Evolutionary conservation across 495 filamentous ascomycete genomes (phyloP).

Genomic region (Aspergillus conjunctus): DNA sequence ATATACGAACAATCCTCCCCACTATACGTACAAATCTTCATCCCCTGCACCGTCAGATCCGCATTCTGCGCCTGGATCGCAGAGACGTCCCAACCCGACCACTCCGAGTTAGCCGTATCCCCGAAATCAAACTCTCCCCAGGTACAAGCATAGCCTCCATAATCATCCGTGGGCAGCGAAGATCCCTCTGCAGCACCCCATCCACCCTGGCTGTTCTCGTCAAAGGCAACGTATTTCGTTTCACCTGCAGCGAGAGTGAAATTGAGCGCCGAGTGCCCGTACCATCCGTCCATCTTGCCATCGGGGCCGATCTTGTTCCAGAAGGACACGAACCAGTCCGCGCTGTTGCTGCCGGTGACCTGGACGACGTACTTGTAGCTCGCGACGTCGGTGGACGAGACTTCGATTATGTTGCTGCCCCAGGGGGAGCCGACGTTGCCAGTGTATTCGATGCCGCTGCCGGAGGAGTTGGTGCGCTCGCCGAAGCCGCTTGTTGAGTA

Average conservation of each 20-base stretch:
- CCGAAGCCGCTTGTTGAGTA: constrained; percentile 30
- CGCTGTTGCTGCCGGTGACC: constrained; percentile 32
- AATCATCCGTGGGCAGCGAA: constrained; percentile 35
- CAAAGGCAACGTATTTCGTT: constrained; percentile 50
- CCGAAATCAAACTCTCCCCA: constrained; percentile 52
- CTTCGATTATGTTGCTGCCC: constrained; percentile 55
- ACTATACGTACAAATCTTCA: constrained; percentile 39
- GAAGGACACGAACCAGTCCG: constrained; percentile 44
- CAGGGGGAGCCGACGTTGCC: constrained; percentile 55
- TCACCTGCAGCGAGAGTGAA: constrained; percentile 49
- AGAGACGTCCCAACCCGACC: constrained; percentile 50
- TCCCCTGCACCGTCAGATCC: constrained; percentile 35
- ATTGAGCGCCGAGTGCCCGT: constrained; percentile 44
- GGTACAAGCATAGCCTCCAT: constrained; percentile 44
- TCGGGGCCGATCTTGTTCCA: constrained; percentile 59
- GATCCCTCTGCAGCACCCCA: constrained; percentile 42
- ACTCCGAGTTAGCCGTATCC: constrained; percentile 35
- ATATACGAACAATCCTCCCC: constrained; percentile 38
- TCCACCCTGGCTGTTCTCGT: constrained; percentile 47
- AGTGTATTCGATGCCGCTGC: constrained; percentile 32
- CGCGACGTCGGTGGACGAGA: constrained; percentile 35
- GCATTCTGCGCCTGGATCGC: constrained; percentile 47
- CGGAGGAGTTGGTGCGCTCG: constrained; percentile 25
- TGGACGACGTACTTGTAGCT: constrained; percentile 51
- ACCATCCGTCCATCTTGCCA: constrained; percentile 46